Conservation (phyloP, 352 stramenopile species). For the Pythium guiyangense region DNA sequence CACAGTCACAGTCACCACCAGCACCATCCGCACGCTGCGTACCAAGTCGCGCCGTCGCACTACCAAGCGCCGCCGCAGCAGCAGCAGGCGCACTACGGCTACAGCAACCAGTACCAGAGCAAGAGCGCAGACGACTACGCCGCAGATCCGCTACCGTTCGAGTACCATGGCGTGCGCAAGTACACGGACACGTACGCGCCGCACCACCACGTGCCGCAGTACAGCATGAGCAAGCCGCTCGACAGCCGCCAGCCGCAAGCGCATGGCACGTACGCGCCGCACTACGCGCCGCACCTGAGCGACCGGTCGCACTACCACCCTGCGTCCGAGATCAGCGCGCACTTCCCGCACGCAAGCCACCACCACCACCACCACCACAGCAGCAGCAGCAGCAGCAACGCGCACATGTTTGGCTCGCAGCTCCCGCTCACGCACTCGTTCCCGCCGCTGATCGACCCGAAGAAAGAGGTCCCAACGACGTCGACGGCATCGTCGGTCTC, state of each 20-base stretch:
- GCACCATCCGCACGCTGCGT: constrained; percentile 12
- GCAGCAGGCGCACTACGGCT: constrained; percentile 14
- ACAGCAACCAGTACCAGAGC: constrained; percentile 8
- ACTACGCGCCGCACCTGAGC: constrained; percentile 12
- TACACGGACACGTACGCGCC: constrained; percentile 31
- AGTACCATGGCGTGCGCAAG: constrained; percentile 62
- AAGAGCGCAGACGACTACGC: constrained; percentile 59
- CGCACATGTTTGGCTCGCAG: constrained; percentile 14
- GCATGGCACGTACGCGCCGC: constrained; percentile 15
- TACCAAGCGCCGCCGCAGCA: constrained; percentile 15
- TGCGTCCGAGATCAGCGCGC: constrained; percentile 26
- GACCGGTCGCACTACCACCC: constrained; percentile 17
- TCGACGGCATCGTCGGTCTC: neutral
- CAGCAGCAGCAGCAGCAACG: constrained; percentile 19
- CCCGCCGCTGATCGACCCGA: constrained; percentile 48
- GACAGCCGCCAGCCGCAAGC: constrained; percentile 3
- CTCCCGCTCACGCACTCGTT: constrained; percentile 47
- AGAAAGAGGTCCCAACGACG: constrained; percentile 24
- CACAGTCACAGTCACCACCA: neutral
- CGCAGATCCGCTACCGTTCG: constrained; percentile 71
- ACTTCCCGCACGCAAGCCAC: constrained; percentile 28
- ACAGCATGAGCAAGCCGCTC: constrained; percentile 7
- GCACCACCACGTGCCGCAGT: constrained; percentile 1
- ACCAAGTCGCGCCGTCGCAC: constrained; percentile 23
- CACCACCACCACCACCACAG: constrained; percentile 6